Conservation (phyloP, 495 filamentous ascomycete genomes). For the Hyaloscypha finlandica region DNA sequence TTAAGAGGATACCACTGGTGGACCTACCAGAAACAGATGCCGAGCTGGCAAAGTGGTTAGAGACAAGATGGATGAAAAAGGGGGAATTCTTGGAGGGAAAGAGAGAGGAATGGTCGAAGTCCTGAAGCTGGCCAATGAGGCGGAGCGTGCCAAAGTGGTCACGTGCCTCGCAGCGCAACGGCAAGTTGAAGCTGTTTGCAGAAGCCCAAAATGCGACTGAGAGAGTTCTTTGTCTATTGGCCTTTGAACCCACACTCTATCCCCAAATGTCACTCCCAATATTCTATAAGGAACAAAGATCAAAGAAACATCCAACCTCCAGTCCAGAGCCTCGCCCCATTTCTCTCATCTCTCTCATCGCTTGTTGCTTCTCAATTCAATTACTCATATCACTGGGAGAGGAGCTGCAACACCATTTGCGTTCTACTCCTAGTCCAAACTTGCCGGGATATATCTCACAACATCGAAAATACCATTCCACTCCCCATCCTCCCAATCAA, state of each 20-base stretch:
- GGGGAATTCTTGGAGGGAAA: constrained; percentile 50
- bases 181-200: background rate
- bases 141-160: background rate
- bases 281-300: background rate
- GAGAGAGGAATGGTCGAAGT: constrained; percentile 31
- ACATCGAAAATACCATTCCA: constrained; percentile 1
- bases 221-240: background rate
- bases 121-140: background rate
- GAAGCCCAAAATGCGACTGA: background rate
- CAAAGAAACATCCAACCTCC: background rate
- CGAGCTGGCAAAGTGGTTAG: constrained; percentile 53
- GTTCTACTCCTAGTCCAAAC: background rate
- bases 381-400: background rate
- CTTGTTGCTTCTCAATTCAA: background rate
- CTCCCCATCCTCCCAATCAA: constrained; percentile 3
- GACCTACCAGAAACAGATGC: constrained; percentile 46
- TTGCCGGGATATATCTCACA: background rate
- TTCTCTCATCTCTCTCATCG: background rate
- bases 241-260: background rate
- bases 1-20: constrained; percentile 46
- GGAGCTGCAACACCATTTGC: too few relatives aligned
- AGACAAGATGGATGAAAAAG: constrained; percentile 55
- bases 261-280: background rate
- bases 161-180: background rate
- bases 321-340: background rate